These are phyloP conservation scores for Phytophthora parvispora DNA, from an alignment of 352 stramenopile species.

Conservation along the genomic window DNA sequence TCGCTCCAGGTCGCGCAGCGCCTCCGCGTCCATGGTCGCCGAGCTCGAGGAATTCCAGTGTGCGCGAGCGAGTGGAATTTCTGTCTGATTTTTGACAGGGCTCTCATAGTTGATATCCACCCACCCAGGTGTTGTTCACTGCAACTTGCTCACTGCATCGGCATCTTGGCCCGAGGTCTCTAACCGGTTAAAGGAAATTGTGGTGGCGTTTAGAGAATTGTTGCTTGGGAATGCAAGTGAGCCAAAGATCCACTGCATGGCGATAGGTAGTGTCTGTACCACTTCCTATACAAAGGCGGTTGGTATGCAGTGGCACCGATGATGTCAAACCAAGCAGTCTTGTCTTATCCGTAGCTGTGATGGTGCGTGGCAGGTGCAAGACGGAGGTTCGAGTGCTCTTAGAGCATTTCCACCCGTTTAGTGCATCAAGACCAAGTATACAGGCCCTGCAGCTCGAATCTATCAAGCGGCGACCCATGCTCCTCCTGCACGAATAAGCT, in stretches of 20 bases:
- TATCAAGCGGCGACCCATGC: not conserved
- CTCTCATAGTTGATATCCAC: not conserved
- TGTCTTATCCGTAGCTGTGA: not conserved
- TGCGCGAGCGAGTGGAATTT: constrained; percentile 13
- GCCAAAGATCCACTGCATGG: not conserved
- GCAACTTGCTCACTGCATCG: too few species aligned
- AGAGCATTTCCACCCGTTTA: too few species aligned
- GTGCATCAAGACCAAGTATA: too few species aligned
- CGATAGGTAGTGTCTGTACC: not conserved
- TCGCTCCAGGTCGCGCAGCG: constrained; percentile 23
- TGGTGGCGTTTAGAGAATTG: too few species aligned
- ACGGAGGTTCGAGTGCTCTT: not conserved
- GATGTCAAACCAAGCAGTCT: not conserved
- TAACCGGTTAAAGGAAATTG: not conserved
- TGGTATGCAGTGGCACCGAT: not conserved
- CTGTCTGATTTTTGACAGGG: constrained; percentile 21
- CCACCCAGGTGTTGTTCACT: too few species aligned
- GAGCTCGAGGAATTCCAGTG: not conserved
- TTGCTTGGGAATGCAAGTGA: too few species aligned
- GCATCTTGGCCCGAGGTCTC: too few species aligned
- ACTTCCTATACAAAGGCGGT: not conserved
- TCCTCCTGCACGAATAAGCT: constrained; percentile 8
- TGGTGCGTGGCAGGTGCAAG: not conserved
- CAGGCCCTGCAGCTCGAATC: not conserved
- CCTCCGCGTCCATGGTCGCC: constrained; percentile 11